These are phyloP conservation scores for Penicillium fuscoglaucum DNA, from an alignment of 2,329 filamentous ascomycete genomes.

Conservation along the genomic window DNA sequence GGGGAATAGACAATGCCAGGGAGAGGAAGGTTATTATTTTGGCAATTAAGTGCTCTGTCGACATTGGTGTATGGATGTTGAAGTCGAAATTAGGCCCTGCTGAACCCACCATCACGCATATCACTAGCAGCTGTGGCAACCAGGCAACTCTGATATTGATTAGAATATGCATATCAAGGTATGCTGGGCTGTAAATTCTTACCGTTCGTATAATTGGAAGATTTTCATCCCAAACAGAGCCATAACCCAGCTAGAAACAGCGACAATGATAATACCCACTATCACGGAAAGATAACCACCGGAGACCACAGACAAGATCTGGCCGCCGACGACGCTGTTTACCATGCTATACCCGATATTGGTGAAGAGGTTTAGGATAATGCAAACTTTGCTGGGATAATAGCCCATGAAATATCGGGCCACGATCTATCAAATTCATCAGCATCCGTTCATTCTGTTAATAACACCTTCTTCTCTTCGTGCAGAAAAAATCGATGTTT, in stretches of 20 bases:
- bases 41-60: constrained; percentile 32
- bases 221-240: constrained; percentile 44
- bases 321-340: constrained; percentile 45
- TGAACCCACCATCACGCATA: constrained; percentile 44
- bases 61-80: constrained; percentile 29
- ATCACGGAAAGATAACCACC: constrained; percentile 41
- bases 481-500: neutral
- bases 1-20: constrained; percentile 36
- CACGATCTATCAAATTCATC: constrained; percentile 35
- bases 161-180: neutral
- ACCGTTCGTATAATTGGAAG: constrained; percentile 48
- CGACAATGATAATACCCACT: constrained; percentile 42
- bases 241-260: constrained; percentile 37
- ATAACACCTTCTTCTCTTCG: neutral
- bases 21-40: constrained; percentile 42
- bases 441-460: constrained; percentile 3
- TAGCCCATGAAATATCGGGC: constrained; percentile 48
- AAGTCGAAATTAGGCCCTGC: constrained; percentile 43
- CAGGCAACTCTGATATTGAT: constrained; percentile 35
- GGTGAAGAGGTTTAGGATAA: constrained; percentile 44
- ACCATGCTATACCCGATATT: constrained; percentile 48
- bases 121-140: constrained; percentile 44
- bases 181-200: constrained; percentile 9
- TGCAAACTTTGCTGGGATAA: constrained; percentile 44
- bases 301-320: constrained; percentile 45